A percentile compares a stretch with the other conserved stretches of the same genome.
Evolutionary conservation across 768 basidiomycete genomes (phyloP).

Genomic region (Coprinopsis marcescibilis): DNA sequence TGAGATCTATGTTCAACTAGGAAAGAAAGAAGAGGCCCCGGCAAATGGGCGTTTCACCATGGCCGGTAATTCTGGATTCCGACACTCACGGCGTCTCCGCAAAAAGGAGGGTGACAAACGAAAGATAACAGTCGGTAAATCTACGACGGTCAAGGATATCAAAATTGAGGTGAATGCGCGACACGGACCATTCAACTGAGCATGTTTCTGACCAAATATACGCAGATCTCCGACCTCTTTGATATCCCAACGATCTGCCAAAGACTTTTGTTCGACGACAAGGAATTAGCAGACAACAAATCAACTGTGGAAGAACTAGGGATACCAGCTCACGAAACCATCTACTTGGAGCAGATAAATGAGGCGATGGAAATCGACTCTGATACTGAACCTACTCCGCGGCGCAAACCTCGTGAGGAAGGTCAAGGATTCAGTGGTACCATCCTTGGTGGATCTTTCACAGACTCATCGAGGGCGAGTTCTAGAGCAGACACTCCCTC

Average conservation of each 20-base stretch:
- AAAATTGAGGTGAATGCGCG: conserved; percentile 56
- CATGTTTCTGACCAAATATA: not conserved
- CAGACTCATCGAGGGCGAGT: conserved; percentile 19
- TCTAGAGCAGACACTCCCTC: conserved; percentile 20
- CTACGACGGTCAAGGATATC: conserved; percentile 71
- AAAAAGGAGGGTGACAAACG: conserved; percentile 45
- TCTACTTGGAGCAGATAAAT: conserved; percentile 60
- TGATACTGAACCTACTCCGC: conserved; percentile 34
- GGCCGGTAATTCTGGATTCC: conserved; percentile 37
- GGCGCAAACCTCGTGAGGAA: conserved; percentile 46
- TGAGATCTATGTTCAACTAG: conserved; percentile 54
- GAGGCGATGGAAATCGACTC: conserved; percentile 53
- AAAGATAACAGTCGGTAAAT: conserved; percentile 53
- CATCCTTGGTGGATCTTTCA: conserved; percentile 41
- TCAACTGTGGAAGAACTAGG: conserved; percentile 51
- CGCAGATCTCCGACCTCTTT: conserved; percentile 55
- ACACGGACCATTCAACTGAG: not conserved
- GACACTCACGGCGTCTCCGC: conserved; percentile 70
- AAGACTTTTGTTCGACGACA: conserved; percentile 54
- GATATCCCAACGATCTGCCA: conserved; percentile 75
- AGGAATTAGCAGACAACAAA: conserved; percentile 61
- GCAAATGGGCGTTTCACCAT: conserved; percentile 16
- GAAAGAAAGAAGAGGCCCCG: conserved; percentile 13
- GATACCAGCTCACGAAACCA: conserved; percentile 48
- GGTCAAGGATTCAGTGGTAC: conserved; percentile 72